These are phyloP conservation scores for Lentinula boryana DNA, from an alignment of 768 basidiomycete species.

Conservation along the genomic window DNA sequence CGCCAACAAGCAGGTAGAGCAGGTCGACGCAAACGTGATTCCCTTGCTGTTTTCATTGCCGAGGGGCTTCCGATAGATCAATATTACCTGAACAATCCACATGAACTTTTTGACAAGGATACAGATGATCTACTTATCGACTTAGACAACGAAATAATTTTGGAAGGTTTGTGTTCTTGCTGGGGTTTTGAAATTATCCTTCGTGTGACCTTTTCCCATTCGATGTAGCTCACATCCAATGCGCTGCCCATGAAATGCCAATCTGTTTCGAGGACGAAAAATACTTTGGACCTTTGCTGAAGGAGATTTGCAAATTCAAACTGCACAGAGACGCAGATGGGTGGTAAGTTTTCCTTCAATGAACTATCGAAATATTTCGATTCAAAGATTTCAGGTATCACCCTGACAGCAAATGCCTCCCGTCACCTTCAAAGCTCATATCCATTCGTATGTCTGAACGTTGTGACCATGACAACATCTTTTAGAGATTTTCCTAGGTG, in stretches of 20 bases:
- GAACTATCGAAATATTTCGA: not conserved
- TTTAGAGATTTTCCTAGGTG: slow-evolving; percentile 27
- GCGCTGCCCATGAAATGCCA: slow-evolving; percentile 85
- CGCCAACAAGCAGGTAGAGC: slow-evolving; percentile 88
- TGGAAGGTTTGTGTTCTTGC: slow-evolving; percentile 44
- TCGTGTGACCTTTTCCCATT: not conserved
- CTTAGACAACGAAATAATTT: slow-evolving; percentile 62
- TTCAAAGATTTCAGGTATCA: slow-evolving; percentile 55
- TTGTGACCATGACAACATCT: not conserved
- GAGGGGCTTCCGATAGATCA: slow-evolving; percentile 68
- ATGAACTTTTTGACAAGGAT: slow-evolving; percentile 60
- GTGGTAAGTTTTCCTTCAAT: slow-evolving; percentile 43
- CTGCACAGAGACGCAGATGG: slow-evolving; percentile 71
- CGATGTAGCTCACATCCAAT: slow-evolving; percentile 70
- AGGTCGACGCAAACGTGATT: slow-evolving; percentile 74
- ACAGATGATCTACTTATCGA: slow-evolving; percentile 65
- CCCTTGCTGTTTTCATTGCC: slow-evolving; percentile 68
- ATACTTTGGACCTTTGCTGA: slow-evolving; percentile 67
- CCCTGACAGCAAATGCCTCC: slow-evolving; percentile 71
- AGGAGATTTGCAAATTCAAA: slow-evolving; percentile 52
- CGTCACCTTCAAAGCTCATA: slow-evolving; percentile 67
- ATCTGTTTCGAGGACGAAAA: slow-evolving; percentile 53
- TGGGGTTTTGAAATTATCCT: not conserved
- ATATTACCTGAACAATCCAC: slow-evolving; percentile 65
- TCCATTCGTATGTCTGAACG: slow-evolving; percentile 47